Evolutionary conservation across 768 basidiomycete species (phyloP), one percentile per base, ranked within the genome.

Genomic region (Boletus reticulatus): DNA sequence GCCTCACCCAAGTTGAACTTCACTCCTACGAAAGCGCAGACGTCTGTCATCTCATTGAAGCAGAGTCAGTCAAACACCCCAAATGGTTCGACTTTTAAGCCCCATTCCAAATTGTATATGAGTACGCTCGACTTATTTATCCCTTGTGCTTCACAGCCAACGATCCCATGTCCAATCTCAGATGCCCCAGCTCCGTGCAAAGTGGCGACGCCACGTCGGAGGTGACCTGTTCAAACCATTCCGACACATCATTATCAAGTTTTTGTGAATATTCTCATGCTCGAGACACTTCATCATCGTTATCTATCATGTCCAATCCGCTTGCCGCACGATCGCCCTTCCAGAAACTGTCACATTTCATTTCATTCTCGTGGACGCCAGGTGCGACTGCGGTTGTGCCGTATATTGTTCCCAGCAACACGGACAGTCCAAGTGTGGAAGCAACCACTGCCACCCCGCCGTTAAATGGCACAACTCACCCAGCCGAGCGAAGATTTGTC

Each of bases 51-150:
- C 58, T 60, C 57, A 39, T 55, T 54, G 64, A 65, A 56, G 56
- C 58, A 62, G 46, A 57, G 53, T 56, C 60, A 55, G 68, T 65
- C 56, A 61, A 53, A 59, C 63, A 53, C 46, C 38, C 51, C 74
- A 80, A 82, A 84, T 79, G 83, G 84, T 84, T 85, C 83, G 83
- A 75, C 75, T 58, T 76, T 74, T 78, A 77, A 77, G 68, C 78
- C 81, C 75, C 77, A 75, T 67, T 75, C 73, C 70, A 70, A 61
- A 62, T 65, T 74, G 67, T 66, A 72, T 60, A 75, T 74, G 72
- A 78, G 85, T 84, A 82, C 79, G 83, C 82, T 74, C 77, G 75
- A 77, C 83, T 81, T 67, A 82, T 80, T 73, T 67, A 49, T 67
- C 58, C 64, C 67, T 69, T 70, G 64, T 61, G 43, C 61, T 72